Conservation (phyloP, 2,329 filamentous ascomycete genomes). For the Xylaria digitata region DNA sequence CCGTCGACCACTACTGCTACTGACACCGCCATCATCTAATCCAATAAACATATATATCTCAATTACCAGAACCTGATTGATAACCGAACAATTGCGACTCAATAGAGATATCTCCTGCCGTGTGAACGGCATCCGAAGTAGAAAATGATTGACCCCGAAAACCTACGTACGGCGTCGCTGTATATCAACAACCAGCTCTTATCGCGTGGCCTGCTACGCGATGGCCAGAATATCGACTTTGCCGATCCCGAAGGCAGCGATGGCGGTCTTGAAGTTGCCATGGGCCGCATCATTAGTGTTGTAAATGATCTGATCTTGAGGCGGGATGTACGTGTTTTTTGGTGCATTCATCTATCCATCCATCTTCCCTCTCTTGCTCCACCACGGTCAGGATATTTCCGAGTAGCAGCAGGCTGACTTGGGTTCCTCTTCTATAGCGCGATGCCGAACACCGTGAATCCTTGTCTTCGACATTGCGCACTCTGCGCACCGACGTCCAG, state of each 20-base stretch:
- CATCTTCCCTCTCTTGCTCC: neutral
- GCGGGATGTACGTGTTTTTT: conserved; percentile 75
- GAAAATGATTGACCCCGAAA: conserved; percentile 64
- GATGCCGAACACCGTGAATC: conserved; percentile 90
- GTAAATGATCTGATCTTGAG: conserved; percentile 93
- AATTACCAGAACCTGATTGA: neutral
- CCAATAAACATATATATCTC: neutral
- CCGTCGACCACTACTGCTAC: too few relatives aligned
- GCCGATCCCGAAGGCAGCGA: conserved; percentile 74
- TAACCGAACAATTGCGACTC: conserved; percentile 3
- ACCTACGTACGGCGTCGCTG: conserved; percentile 73
- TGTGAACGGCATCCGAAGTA: neutral
- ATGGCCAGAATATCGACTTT: conserved; percentile 85
- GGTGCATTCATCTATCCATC: neutral
- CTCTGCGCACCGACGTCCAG: conserved; percentile 78
- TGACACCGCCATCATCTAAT: neutral
- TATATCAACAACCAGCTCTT: conserved; percentile 80
- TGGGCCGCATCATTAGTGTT: conserved; percentile 89
- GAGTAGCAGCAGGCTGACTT: conserved; percentile 16
- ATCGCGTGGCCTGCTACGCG: conserved; percentile 71
- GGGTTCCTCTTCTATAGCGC: conserved; percentile 64
- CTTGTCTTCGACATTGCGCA: conserved; percentile 80
- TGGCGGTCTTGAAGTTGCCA: conserved; percentile 71
- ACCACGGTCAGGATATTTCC: neutral
- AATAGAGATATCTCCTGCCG: neutral